Conservation (phyloP, 345 rosid genomes). For the Murraya koenigii region DNA sequence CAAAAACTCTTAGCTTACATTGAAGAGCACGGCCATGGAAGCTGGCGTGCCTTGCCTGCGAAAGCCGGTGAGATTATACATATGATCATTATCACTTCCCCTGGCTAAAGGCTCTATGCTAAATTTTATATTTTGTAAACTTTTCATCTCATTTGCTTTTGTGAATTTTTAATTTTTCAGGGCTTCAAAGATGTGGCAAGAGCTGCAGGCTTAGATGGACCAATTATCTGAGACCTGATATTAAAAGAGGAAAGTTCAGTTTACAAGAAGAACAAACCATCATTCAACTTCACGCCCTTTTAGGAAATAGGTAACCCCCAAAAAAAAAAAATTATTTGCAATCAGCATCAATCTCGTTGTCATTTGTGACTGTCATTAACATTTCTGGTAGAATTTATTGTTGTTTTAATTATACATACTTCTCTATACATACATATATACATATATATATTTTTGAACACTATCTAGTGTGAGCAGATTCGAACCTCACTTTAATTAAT, state of each 20-base stretch:
- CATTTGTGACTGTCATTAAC: neutral
- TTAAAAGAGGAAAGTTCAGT: conserved; percentile 90
- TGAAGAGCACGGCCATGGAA: conserved; percentile 92
- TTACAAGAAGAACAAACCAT: conserved; percentile 92
- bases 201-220: conserved; percentile 98
- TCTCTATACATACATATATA: neutral
- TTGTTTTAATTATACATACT: neutral
- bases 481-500: neutral
- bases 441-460: no score
- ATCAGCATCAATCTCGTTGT: neutral
- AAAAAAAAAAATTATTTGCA: neutral
- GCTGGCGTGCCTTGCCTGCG: conserved; percentile 87
- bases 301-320: conserved; percentile 69
- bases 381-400: neutral
- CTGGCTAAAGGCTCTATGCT: neutral
- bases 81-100: neutral
- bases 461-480: neutral
- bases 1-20: conserved; percentile 87
- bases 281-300: conserved; percentile 93
- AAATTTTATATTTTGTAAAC: conserved; percentile 4
- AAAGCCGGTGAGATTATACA: conserved; percentile 61
- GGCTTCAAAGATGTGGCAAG: conserved; percentile 90
- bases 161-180: conserved; percentile 24
- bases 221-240: conserved; percentile 87
- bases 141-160: neutral